Conservation (phyloP, 306 rosid genomes). For the Luffa acutangula region DNA sequence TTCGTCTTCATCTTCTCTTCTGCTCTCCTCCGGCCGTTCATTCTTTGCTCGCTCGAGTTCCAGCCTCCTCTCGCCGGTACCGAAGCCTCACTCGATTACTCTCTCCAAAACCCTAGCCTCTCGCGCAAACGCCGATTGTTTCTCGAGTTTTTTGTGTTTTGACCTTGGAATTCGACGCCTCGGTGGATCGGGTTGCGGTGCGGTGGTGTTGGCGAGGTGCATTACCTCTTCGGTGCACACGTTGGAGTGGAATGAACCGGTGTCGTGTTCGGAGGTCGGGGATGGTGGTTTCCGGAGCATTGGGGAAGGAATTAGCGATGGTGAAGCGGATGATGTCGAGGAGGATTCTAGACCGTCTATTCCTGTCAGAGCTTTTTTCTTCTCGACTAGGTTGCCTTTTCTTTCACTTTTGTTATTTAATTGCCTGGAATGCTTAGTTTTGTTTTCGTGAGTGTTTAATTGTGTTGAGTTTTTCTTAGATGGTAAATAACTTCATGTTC, state of each 20-base stretch:
- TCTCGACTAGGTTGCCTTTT: slow-evolving; percentile 60
- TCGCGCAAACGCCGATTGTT: neutral
- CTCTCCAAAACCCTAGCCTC: slow-evolving; percentile 16
- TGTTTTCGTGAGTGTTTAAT: neutral
- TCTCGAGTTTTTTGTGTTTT: neutral
- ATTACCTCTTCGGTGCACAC: slow-evolving; percentile 34
- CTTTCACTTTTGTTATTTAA: neutral
- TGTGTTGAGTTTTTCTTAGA: neutral
- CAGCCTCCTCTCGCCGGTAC: neutral
- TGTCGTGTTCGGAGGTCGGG: slow-evolving; percentile 52
- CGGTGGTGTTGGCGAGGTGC: slow-evolving; percentile 29
- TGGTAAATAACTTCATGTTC: neutral
- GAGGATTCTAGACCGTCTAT: slow-evolving; percentile 41
- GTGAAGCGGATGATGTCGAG: slow-evolving; percentile 21
- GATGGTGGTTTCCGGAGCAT: slow-evolving; percentile 21
- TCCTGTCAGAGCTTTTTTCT: slow-evolving; percentile 79
- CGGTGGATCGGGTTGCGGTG: slow-evolving; percentile 1
- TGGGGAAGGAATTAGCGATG: slow-evolving; percentile 32
- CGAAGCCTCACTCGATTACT: slow-evolving; percentile 10
- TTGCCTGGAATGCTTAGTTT: neutral
- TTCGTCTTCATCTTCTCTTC: slow-evolving; percentile 3
- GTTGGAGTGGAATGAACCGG: slow-evolving; percentile 64
- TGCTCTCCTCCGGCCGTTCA: slow-evolving; percentile 1
- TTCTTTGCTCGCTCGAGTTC: slow-evolving; percentile 16
- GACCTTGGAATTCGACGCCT: slow-evolving; percentile 4